Evolutionary conservation across 495 filamentous ascomycete genomes (phyloP).

Genomic region (Neurospora pannonica): DNA sequence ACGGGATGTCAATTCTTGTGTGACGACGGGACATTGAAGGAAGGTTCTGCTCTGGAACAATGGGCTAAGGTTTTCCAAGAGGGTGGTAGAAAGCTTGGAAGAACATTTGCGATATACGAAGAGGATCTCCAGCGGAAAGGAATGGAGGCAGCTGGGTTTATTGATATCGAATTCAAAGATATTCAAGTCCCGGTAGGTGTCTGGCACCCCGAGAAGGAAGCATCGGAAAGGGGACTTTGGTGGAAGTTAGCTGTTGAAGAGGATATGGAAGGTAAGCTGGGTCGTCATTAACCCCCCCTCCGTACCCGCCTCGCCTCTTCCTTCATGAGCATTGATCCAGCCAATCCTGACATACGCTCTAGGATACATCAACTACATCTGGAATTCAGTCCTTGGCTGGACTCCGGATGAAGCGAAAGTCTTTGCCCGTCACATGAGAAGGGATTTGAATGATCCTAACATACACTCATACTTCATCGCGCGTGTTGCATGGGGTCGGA

Average conservation of each 20-base stretch:
- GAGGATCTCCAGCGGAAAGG: slow-evolving; percentile 42
- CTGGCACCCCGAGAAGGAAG: background rate
- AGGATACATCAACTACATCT: background rate
- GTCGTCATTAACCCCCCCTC: background rate
- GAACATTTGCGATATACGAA: slow-evolving; percentile 5
- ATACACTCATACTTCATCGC: slow-evolving; percentile 23
- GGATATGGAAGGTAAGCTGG: slow-evolving; percentile 26
- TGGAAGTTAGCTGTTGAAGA: slow-evolving; percentile 17
- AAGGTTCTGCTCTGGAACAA: slow-evolving; percentile 21
- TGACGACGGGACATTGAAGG: slow-evolving; percentile 16
- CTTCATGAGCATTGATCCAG: background rate
- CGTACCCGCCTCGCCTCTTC: background rate
- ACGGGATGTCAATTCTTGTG: slow-evolving; percentile 8
- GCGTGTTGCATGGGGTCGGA: slow-evolving; percentile 24
- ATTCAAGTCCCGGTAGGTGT: slow-evolving; percentile 7
- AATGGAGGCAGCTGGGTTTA: slow-evolving; percentile 49
- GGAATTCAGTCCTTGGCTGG: slow-evolving; percentile 21
- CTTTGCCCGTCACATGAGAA: slow-evolving; percentile 25
- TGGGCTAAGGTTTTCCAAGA: slow-evolving; percentile 19
- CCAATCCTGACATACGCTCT: background rate
- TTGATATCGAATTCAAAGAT: slow-evolving; percentile 33
- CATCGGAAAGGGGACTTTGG: slow-evolving; percentile 32
- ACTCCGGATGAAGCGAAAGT: slow-evolving; percentile 22
- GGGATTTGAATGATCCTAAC: slow-evolving; percentile 19
- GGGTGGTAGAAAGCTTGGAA: slow-evolving; percentile 8